These are phyloP conservation scores for Suillus sp. DNA, from an alignment of 768 basidiomycete genomes.

Conservation along the genomic window DNA sequence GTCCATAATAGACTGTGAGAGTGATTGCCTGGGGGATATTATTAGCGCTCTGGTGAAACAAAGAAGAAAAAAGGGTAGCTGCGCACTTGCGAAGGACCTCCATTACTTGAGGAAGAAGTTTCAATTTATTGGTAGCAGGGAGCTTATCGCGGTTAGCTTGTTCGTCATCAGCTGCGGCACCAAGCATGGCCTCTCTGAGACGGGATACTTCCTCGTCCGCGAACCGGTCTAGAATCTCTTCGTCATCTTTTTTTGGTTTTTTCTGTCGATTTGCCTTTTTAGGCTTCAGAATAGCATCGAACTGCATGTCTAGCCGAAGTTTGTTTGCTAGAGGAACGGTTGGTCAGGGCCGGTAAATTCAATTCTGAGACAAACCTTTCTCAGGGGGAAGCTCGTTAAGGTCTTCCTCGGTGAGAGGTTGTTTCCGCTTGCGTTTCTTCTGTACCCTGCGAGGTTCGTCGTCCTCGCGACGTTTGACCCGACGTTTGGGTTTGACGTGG, in stretches of 20 bases:
- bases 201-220: slow-evolving; percentile 90
- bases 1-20: slow-evolving; percentile 92
- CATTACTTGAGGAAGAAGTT: slow-evolving; percentile 86
- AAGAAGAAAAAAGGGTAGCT: slow-evolving; percentile 18
- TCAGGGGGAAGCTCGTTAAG: slow-evolving; percentile 72
- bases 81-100: slow-evolving; percentile 89
- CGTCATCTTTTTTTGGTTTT: slow-evolving; percentile 76
- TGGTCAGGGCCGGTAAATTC: slow-evolving; percentile 4
- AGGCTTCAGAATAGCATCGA: slow-evolving; percentile 85
- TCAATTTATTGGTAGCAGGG: slow-evolving; percentile 85
- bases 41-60: background rate
- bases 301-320: slow-evolving; percentile 74
- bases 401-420: slow-evolving; percentile 62
- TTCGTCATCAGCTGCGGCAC: slow-evolving; percentile 83
- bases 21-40: slow-evolving; percentile 57
- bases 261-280: slow-evolving; percentile 68
- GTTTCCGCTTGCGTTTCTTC: slow-evolving; percentile 63
- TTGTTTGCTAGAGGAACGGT: slow-evolving; percentile 59
- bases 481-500: slow-evolving; percentile 28
- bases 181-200: slow-evolving; percentile 87
- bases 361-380: slow-evolving; percentile 53
- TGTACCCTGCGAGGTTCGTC: slow-evolving; percentile 38
- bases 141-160: slow-evolving; percentile 75
- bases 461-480: slow-evolving; percentile 42
- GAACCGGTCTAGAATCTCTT: slow-evolving; percentile 80